A percentile compares a stretch with the other conserved stretches of the same genome.
These are phyloP conservation scores for Dipteronia sinensis DNA, from an alignment of 345 rosid genomes.

Conservation along the genomic window DNA sequence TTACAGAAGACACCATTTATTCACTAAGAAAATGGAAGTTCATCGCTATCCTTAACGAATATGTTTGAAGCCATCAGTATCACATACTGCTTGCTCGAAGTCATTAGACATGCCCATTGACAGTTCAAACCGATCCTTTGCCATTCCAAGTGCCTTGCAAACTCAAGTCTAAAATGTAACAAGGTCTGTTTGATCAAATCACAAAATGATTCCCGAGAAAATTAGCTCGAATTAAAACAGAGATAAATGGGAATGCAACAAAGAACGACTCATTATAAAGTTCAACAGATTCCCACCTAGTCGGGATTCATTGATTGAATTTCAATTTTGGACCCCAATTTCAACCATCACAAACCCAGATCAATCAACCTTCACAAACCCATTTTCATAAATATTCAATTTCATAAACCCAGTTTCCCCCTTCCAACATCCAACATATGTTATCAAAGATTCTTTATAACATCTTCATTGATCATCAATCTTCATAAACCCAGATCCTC, in stretches of 20 bases:
- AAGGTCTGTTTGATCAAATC: constrained; percentile 44
- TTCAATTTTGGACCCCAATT: constrained; percentile 1
- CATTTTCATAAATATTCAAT: no score
- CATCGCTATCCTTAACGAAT: not conserved
- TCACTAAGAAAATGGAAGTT: not conserved
- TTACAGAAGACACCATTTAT: not conserved
- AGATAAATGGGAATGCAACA: not conserved
- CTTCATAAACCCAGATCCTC: no score
- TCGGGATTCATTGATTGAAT: not conserved
- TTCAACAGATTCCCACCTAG: not conserved
- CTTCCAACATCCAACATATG: no score
- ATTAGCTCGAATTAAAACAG: not conserved
- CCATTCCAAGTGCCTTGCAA: constrained; percentile 77
- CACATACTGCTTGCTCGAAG: constrained; percentile 80
- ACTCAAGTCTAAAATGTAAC: constrained; percentile 72
- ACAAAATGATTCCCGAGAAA: not conserved
- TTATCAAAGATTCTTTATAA: no score
- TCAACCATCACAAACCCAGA: no score
- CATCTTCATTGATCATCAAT: no score
- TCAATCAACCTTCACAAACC: no score
- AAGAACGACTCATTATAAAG: not conserved
- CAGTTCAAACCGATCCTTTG: constrained; percentile 73
- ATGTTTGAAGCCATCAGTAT: not conserved
- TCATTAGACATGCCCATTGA: constrained; percentile 99
- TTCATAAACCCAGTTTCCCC: no score